A percentile compares a stretch with the other conserved stretches of the same genome.
These are phyloP conservation scores for Flueggea neowawraea DNA, from an alignment of 441 rosid species.

Conservation along the genomic window DNA sequence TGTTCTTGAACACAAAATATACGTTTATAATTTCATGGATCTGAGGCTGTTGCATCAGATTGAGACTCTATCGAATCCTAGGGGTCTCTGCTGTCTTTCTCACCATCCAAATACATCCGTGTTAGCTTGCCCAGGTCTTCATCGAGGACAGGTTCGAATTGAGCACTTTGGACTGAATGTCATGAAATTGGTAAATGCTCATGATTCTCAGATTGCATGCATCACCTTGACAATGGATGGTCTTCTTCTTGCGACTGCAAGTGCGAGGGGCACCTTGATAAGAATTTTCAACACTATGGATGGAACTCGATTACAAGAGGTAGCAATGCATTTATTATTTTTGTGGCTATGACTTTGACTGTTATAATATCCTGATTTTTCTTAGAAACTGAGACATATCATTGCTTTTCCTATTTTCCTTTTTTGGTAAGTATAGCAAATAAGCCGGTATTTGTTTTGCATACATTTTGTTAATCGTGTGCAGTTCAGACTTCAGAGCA, in stretches of 20 bases:
- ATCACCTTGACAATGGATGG: constrained; percentile 93
- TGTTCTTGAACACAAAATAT: constrained; percentile 90
- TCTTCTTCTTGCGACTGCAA: constrained; percentile 89
- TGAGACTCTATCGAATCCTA: constrained; percentile 74
- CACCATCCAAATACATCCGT: constrained; percentile 76
- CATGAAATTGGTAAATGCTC: constrained; percentile 71
- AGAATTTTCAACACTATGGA: constrained; percentile 98
- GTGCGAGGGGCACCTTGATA: constrained; percentile 82
- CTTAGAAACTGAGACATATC: no score
- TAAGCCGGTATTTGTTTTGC: no score
- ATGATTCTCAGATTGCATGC: constrained; percentile 79
- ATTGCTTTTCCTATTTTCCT: no score
- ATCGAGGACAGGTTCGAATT: constrained; percentile 73
- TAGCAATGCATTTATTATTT: constrained; percentile 13
- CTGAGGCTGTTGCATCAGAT: constrained; percentile 89
- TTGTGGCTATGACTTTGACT: no score
- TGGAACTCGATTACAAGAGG: constrained; percentile 91
- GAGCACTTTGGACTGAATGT: constrained; percentile 87
- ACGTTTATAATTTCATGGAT: constrained; percentile 72
- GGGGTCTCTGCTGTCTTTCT: constrained; percentile 92
- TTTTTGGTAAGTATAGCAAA: no score
- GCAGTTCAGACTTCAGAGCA: no score
- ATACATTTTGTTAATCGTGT: no score
- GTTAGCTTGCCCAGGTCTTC: constrained; percentile 89
- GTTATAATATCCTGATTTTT: no score